These are phyloP conservation scores for Saccharomyces uvarum DNA, from an alignment of 1,139 yeast genomes.

Conservation along the genomic window DNA sequence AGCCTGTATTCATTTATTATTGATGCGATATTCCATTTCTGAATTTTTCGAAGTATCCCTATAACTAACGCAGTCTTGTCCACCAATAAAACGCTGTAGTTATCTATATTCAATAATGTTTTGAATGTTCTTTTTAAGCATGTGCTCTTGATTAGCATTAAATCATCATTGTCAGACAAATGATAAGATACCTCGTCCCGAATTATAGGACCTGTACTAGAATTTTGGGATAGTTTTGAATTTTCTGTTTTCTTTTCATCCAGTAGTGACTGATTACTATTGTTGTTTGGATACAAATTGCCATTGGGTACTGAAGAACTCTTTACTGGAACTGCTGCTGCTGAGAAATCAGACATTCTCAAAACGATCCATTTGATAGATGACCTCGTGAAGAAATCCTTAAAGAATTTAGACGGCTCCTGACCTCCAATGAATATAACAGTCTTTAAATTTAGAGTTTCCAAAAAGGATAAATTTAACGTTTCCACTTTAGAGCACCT, in stretches of 20 bases:
- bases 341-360: conserved; percentile 24
- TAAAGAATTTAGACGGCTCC: conserved; percentile 48
- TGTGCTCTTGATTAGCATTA: conserved; percentile 64
- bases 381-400: conserved; percentile 29
- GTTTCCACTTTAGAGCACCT: conserved; percentile 28
- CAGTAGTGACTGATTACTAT: neutral
- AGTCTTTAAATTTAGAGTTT: conserved; percentile 52
- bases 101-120: conserved; percentile 52
- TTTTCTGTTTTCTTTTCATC: neutral
- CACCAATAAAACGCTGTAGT: conserved; percentile 64
- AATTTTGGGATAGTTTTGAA: neutral
- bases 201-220: neutral
- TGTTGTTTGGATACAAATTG: neutral
- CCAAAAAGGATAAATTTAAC: conserved; percentile 34
- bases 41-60: conserved; percentile 72
- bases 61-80: conserved; percentile 76
- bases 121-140: conserved; percentile 52
- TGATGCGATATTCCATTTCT: conserved; percentile 82
- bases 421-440: conserved; percentile 63
- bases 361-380: conserved; percentile 28
- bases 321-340: conserved; percentile 17
- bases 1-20: conserved; percentile 78
- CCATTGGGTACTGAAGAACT: conserved; percentile 1
- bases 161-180: conserved; percentile 42
- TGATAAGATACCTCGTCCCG: conserved; percentile 10